These are phyloP conservation scores for Acanthamoeba pearcei DNA, from an alignment of 208 protist genomes.

Conservation along the genomic window DNA sequence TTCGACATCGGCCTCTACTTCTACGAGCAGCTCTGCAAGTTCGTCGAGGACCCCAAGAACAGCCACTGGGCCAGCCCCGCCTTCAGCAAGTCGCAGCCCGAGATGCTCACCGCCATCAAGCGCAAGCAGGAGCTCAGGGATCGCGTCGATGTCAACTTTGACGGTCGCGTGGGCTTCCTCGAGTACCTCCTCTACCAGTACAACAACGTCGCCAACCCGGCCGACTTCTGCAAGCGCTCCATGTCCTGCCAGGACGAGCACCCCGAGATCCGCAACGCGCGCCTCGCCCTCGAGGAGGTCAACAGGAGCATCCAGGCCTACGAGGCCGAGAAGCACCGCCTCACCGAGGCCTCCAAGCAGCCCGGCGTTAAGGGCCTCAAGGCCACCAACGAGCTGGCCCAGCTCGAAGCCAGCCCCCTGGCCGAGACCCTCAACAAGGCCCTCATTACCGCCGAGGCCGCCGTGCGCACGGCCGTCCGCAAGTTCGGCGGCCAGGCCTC, in stretches of 20 bases:
- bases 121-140: constrained; percentile 84
- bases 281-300: constrained; percentile 84
- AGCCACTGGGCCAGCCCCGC: constrained; percentile 2
- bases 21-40: constrained; percentile 84
- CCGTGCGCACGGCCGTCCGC: constrained; percentile 82
- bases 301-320: constrained; percentile 84
- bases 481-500: constrained; percentile 81
- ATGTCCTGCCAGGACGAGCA: constrained; percentile 80
- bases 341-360: constrained; percentile 67
- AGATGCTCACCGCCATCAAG: constrained; percentile 85
- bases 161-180: constrained; percentile 82
- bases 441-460: constrained; percentile 84
- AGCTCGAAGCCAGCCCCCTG: constrained; percentile 80
- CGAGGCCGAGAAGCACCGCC: constrained; percentile 81
- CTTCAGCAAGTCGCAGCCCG: constrained; percentile 72
- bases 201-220: constrained; percentile 84
- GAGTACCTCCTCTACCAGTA: constrained; percentile 86
- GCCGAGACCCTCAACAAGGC: constrained; percentile 82
- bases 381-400: constrained; percentile 83
- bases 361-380: constrained; percentile 80
- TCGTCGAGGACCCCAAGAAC: constrained; percentile 84
- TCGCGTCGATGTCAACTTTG: constrained; percentile 86
- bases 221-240: constrained; percentile 84
- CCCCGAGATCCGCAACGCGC: constrained; percentile 83
- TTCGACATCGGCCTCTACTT: constrained; percentile 86